Evolutionary conservation across 2,329 filamentous ascomycete species (phyloP), one percentile per base, ranked within the genome.

Genomic region (Oidium heveae): DNA sequence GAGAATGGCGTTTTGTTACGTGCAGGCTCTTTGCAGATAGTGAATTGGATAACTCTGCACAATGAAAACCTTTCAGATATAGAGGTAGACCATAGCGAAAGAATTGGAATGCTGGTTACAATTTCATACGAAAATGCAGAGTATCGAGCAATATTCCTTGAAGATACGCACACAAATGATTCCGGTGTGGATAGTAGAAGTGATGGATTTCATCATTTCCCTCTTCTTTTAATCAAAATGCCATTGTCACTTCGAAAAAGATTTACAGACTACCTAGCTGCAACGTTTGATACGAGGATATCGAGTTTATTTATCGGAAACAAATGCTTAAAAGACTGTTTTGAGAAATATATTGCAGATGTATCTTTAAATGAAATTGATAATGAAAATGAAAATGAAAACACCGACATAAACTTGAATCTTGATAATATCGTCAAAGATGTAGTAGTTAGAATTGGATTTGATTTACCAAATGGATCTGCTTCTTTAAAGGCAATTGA

Each of bases 241-340:
- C 69, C 71, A 0, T 65, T 62, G 1, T 61, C 68, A 0, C 57
- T 72, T 4, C 66, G 69, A 22, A 66, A 70, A 10, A 64, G 66
- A 10, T 68, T 72, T 53, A 59, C 68, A 12, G 63, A 68, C 37
- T 72, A 70, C 59, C 61, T 73, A 22, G 56, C 64, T 9, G 67
- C 65, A 1, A 66, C 64, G 32, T 73, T 72, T 57, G 70, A 73
- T 60, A 63, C 67, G 4, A 65, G 67, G 55, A 98, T 96, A 69
- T 96, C 86, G 55, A 94, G 71, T 16, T 91, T 91, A 46, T 86
- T 87, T 58, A 86, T 74, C 69, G 86, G 83, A 69, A 94, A 96
- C 56, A 88, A 88, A 68, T 89, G 96, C 75, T 96, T 98, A 41
- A 65, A 62, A 4, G 51, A 56, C 10, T 52, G 58, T 2, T 61